Conservation (phyloP, 2,329 filamentous ascomycete genomes). For the Pseudogymnoascus sp. region DNA sequence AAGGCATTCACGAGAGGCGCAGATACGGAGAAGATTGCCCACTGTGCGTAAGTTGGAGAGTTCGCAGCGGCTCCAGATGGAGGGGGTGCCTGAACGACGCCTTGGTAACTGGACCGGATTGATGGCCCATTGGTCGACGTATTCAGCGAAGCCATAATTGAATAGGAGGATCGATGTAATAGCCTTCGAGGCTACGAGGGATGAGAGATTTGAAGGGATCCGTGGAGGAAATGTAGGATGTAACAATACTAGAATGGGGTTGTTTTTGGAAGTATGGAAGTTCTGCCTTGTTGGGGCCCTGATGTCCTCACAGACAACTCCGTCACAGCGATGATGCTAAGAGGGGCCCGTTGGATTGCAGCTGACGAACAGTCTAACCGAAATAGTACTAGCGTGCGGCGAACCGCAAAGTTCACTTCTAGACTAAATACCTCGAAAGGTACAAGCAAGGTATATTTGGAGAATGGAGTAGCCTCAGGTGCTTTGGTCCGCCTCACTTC, state of each 20-base stretch:
- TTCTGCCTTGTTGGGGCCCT: constrained; percentile 7
- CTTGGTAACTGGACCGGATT: constrained; percentile 76
- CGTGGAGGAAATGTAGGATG: background rate
- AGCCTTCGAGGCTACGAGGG: constrained; percentile 1
- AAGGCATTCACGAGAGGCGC: constrained; percentile 90
- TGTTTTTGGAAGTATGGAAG: background rate
- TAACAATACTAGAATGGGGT: constrained; percentile 1
- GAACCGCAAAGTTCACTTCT: constrained; percentile 3
- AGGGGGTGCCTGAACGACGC: constrained; percentile 53
- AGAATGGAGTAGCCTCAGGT: background rate
- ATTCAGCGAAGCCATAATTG: constrained; percentile 68
- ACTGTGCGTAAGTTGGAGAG: constrained; percentile 81
- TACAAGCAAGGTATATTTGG: background rate
- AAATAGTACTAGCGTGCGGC: background rate
- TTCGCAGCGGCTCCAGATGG: constrained; percentile 49
- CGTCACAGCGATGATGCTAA: constrained; percentile 6
- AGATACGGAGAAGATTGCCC: constrained; percentile 90
- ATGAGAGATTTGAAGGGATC: background rate
- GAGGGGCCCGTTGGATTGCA: constrained; percentile 3
- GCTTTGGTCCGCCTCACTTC: constrained; percentile 8
- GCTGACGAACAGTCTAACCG: background rate
- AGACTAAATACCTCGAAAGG: constrained; percentile 1
- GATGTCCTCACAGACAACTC: background rate
- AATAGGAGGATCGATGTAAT: background rate
- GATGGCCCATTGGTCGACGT: constrained; percentile 71